Conservation (phyloP, 306 rosid genomes). For the Abrus precatorius region DNA sequence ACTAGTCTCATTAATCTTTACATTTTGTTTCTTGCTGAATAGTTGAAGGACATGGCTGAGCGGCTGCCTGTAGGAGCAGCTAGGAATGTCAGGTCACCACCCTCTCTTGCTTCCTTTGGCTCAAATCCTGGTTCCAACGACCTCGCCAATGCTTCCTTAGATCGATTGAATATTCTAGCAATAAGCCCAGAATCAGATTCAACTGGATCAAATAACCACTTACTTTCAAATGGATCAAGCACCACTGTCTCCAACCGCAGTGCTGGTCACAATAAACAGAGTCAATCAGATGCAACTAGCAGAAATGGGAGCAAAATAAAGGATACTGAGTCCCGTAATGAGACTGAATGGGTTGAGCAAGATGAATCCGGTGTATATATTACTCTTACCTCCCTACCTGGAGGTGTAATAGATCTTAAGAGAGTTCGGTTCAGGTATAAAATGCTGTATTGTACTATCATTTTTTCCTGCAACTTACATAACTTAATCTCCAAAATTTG, state of each 20-base stretch:
- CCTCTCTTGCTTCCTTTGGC: conserved; percentile 74
- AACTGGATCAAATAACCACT: conserved; percentile 70
- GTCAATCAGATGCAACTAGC: conserved; percentile 67
- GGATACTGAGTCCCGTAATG: conserved; percentile 79
- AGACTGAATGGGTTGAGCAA: conserved; percentile 98
- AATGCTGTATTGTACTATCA: background rate
- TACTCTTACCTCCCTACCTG: conserved; percentile 90
- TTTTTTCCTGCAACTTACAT: conserved; percentile 19
- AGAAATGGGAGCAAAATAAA: conserved; percentile 86
- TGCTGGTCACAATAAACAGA: conserved; percentile 71
- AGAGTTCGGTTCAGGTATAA: conserved; percentile 98
- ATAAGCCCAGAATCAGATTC: conserved; percentile 72
- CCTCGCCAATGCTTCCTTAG: conserved; percentile 62
- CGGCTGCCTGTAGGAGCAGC: conserved; percentile 91
- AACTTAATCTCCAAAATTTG: conserved; percentile 19
- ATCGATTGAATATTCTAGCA: conserved; percentile 70
- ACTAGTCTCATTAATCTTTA: conserved; percentile 39
- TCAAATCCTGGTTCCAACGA: conserved; percentile 72
- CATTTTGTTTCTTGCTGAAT: conserved; percentile 44
- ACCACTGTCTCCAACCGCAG: conserved; percentile 59
- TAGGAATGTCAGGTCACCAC: conserved; percentile 72
- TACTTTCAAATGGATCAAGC: conserved; percentile 78
- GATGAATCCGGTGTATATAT: conserved; percentile 97
- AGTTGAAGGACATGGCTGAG: conserved; percentile 99
- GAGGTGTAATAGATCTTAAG: conserved; percentile 90